Percentiles rank a stretch among this genome's conserved stretches.
phyloP scores from a whole-genome alignment of 805 yeast species.

The Spathaspora hagerdaliae region DNA sequence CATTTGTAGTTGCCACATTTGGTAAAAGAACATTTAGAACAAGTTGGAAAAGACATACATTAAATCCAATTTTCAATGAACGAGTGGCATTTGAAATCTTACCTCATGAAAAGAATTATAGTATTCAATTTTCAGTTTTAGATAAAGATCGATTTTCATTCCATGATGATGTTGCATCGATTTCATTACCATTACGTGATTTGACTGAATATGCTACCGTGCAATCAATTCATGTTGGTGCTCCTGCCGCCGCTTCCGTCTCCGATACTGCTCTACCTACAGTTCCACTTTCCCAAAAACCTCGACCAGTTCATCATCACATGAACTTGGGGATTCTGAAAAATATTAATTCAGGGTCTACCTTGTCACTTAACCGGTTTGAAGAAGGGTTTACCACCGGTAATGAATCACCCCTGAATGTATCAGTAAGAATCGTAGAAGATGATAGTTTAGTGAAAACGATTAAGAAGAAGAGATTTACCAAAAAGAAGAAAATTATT shows the following conservation, averaged over 20 bases:
- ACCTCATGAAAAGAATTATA: constrained; percentile 59
- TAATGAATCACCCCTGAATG: constrained; percentile 6
- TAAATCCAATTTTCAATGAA: constrained; percentile 81
- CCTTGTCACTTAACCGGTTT: no score
- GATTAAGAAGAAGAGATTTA: constrained; percentile 22
- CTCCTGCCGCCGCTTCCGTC: neutral
- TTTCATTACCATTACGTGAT: constrained; percentile 52
- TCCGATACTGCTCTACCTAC: neutral
- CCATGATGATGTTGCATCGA: constrained; percentile 77
- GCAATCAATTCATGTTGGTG: neutral
- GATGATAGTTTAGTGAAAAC: constrained; percentile 9
- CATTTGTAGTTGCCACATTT: constrained; percentile 87
- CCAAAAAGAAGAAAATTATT: constrained; percentile 26
- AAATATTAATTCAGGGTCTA: neutral
- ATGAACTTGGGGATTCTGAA: neutral
- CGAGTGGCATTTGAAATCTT: constrained; percentile 73
- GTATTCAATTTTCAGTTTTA: constrained; percentile 66
- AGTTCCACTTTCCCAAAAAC: neutral
- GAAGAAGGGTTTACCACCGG: constrained; percentile 7
- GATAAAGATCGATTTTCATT: constrained; percentile 83
- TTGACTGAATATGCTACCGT: constrained; percentile 37
- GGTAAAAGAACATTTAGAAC: constrained; percentile 87
- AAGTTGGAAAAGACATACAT: constrained; percentile 74
- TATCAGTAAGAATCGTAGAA: constrained; percentile 5
- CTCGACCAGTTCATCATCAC: neutral